A percentile compares a stretch with the other conserved stretches of the same genome.
Evolutionary conservation across 768 basidiomycete species (phyloP).

Genomic region (Dendrothele bispora): DNA sequence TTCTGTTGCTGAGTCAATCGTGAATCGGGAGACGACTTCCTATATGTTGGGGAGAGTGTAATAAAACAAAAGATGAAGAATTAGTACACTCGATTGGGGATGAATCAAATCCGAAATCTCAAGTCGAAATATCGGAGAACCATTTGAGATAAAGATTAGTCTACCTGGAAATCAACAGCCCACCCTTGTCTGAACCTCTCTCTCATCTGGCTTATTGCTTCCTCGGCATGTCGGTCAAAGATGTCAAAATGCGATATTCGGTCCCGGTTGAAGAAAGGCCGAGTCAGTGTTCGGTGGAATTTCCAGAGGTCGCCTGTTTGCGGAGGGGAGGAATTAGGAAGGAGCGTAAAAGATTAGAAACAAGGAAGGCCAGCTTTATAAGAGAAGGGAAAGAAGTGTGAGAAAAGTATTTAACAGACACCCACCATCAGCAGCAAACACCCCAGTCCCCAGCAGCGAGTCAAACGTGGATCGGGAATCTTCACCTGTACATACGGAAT

Average conservation of each 20-base stretch:
- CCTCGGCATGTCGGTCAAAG: conserved; percentile 38
- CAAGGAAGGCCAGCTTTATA: conserved; percentile 47
- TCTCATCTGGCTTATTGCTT: conserved; percentile 31
- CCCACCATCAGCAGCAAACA: conserved; percentile 56
- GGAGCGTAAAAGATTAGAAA: neutral
- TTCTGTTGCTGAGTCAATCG: too few species aligned
- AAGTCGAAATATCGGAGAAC: too few species aligned
- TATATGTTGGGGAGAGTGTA: conserved; percentile 16
- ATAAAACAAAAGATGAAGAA: neutral
- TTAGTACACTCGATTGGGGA: too few species aligned
- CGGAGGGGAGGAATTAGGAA: too few species aligned
- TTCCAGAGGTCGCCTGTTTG: conserved; percentile 17
- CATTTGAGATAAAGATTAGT: too few species aligned
- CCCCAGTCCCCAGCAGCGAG: conserved; percentile 45
- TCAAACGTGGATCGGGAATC: too few species aligned
- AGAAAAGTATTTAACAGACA: neutral
- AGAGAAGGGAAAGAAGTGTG: conserved; percentile 15
- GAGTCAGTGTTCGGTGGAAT: conserved; percentile 51
- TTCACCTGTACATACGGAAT: too few species aligned
- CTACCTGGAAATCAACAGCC: conserved; percentile 43
- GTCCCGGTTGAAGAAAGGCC: conserved; percentile 48
- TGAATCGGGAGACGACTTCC: conserved; percentile 47
- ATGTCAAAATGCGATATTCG: conserved; percentile 38
- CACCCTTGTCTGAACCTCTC: conserved; percentile 26
- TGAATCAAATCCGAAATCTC: too few species aligned